A percentile compares a stretch with the other conserved stretches of the same genome.
Conservation (phyloP, 148 eudicot species). For the Fagopyrum homotropicum region DNA sequence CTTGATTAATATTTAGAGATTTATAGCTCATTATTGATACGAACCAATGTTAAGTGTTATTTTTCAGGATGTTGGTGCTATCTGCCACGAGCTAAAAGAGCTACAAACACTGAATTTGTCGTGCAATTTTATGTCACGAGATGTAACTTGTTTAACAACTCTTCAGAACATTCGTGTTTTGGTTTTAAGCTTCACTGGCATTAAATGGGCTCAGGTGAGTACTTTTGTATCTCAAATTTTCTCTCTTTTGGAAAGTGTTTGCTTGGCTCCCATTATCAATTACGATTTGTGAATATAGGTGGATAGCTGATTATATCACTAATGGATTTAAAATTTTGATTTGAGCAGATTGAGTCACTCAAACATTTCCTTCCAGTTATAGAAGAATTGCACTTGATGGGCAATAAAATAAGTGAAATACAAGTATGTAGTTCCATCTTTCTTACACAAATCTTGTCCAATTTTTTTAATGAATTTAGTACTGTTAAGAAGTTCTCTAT, state of each 20-base stretch:
- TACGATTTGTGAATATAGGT: background rate
- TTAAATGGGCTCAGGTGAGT: constrained; percentile 74
- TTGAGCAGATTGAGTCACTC: constrained; percentile 62
- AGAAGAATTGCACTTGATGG: constrained; percentile 90
- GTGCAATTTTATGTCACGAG: constrained; percentile 49
- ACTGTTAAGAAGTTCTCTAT: background rate
- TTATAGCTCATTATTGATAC: constrained; percentile 12
- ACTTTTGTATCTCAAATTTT: background rate
- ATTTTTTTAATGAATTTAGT: background rate
- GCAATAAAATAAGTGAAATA: constrained; percentile 58
- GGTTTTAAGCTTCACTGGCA: constrained; percentile 46
- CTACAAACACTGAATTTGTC: constrained; percentile 70
- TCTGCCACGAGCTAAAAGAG: constrained; percentile 59
- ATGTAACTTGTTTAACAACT: constrained; percentile 34
- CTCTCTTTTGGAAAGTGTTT: background rate
- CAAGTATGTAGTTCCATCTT: constrained; percentile 30
- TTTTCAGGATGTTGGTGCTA: constrained; percentile 68
- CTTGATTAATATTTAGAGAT: background rate
- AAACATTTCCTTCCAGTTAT: constrained; percentile 50
- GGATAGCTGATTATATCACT: background rate
- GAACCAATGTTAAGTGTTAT: constrained; percentile 9
- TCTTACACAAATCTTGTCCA: background rate
- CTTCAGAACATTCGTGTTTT: constrained; percentile 37
- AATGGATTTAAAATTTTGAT: constrained; percentile 5
- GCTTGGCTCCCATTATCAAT: background rate